Conservation (phyloP, 441 rosid species). For the Populus tomentosa region DNA sequence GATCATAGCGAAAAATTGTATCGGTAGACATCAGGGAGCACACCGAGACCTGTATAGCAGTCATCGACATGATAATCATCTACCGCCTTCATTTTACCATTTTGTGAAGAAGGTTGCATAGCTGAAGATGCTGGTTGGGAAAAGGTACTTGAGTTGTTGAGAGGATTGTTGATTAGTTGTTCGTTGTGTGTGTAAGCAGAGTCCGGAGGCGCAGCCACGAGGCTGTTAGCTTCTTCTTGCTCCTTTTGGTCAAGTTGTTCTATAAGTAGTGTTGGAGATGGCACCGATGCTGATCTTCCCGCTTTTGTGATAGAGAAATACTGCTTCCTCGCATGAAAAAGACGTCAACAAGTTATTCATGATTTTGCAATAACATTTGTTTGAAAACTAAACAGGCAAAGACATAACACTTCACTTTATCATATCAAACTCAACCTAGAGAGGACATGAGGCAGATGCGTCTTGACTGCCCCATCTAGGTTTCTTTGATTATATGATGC, state of each 20-base stretch:
- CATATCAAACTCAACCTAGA: background rate
- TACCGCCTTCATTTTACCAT: background rate
- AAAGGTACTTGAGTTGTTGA: background rate
- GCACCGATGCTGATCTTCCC: slow-evolving; percentile 5
- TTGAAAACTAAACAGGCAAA: background rate
- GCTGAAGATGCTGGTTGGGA: slow-evolving; percentile 4
- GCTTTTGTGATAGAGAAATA: slow-evolving; percentile 43
- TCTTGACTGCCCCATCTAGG: background rate
- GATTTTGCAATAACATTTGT: background rate
- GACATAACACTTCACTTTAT: background rate
- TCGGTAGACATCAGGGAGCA: slow-evolving; percentile 29
- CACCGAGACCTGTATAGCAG: slow-evolving; percentile 31
- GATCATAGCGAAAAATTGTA: slow-evolving; percentile 26
- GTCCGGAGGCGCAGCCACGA: slow-evolving; percentile 22
- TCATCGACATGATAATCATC: slow-evolving; percentile 26
- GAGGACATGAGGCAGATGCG: background rate
- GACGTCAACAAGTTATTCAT: background rate
- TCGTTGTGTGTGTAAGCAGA: background rate
- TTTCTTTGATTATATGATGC: background rate
- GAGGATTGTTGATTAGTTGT: background rate
- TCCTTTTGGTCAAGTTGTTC: slow-evolving; percentile 49
- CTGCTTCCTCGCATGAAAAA: slow-evolving; percentile 26
- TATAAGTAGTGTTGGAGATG: slow-evolving; percentile 25
- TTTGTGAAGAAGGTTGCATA: background rate
- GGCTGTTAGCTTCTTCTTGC: slow-evolving; percentile 28